Percentiles rank a stretch among this genome's conserved stretches.
Conservation (phyloP, 768 basidiomycete species). For the Mycena olivaceomarginata region DNA sequence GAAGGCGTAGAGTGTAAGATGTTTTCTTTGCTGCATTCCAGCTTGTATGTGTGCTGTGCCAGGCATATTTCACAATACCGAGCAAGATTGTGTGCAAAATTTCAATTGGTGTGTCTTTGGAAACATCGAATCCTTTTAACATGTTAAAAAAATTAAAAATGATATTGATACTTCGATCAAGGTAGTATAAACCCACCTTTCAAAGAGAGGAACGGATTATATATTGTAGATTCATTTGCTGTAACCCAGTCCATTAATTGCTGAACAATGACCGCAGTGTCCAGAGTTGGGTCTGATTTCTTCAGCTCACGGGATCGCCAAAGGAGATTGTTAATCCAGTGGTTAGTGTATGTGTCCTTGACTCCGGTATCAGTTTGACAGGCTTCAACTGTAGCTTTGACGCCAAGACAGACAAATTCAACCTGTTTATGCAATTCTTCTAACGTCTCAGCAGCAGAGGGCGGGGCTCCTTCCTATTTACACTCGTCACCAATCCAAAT, state of each 20-base stretch:
- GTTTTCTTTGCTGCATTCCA: conserved; percentile 53
- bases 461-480: conserved; percentile 48
- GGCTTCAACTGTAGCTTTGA: conserved; percentile 50
- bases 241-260: conserved; percentile 54
- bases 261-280: conserved; percentile 43
- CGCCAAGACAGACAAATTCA: conserved; percentile 53
- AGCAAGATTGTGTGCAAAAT: conserved; percentile 66
- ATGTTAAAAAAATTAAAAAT: not conserved
- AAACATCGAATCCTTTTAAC: conserved; percentile 52
- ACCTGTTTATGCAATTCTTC: conserved; percentile 55
- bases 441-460: conserved; percentile 46
- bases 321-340: conserved; percentile 60
- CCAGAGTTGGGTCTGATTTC: not conserved
- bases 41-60: conserved; percentile 56
- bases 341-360: conserved; percentile 60
- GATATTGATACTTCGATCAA: not conserved
- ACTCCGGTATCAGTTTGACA: conserved; percentile 57
- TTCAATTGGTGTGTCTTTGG: conserved; percentile 62
- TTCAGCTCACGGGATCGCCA: not conserved
- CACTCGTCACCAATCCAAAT: not conserved
- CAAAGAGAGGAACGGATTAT: conserved; percentile 56
- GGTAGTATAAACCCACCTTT: conserved; percentile 44
- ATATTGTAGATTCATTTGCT: conserved; percentile 43
- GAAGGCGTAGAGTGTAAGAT: conserved; percentile 53
- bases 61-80: conserved; percentile 64